phyloP scores from a whole-genome alignment of 495 filamentous ascomycete species.

The Penicillium riverlandense region DNA sequence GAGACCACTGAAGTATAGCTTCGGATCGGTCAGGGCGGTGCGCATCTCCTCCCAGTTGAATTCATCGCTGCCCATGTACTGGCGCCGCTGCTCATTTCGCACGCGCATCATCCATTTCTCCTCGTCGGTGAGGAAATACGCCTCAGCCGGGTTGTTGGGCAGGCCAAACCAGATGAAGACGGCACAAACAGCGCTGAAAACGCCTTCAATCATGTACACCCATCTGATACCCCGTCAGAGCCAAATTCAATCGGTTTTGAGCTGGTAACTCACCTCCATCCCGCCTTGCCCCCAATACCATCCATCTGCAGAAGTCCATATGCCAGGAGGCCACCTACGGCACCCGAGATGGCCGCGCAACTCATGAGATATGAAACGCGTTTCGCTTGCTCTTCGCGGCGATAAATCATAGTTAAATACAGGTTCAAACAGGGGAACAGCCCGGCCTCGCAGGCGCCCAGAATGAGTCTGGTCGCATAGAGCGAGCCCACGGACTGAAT shows the following conservation, averaged over 20 bases:
- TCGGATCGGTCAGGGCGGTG: conserved; percentile 32
- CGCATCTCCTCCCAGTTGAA: conserved; percentile 47
- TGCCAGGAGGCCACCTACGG: conserved; percentile 37
- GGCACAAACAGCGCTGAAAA: conserved; percentile 42
- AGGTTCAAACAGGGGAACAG: conserved; percentile 60
- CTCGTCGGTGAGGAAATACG: conserved; percentile 44
- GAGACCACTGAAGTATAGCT: conserved; percentile 33
- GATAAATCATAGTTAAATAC: conserved; percentile 46
- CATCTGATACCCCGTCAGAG: conserved; percentile 17
- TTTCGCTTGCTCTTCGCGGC: conserved; percentile 37
- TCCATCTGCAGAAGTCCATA: conserved; percentile 41
- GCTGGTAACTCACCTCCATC: conserved; percentile 27
- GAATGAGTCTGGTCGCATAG: conserved; percentile 51
- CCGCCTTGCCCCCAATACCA: conserved; percentile 31
- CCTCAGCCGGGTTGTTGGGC: conserved; percentile 47
- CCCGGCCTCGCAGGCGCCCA: conserved; percentile 58
- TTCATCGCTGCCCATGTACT: conserved; percentile 41
- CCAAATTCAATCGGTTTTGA: background rate
- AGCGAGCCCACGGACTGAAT: conserved; percentile 40
- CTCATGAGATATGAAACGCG: conserved; percentile 36
- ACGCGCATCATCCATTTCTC: conserved; percentile 46
- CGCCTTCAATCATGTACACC: conserved; percentile 50
- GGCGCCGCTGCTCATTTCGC: conserved; percentile 30
- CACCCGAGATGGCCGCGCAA: conserved; percentile 36
- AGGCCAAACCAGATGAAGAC: conserved; percentile 48